These are phyloP conservation scores for Pythium scleroteichum DNA, from an alignment of 352 stramenopile species.

Conservation along the genomic window DNA sequence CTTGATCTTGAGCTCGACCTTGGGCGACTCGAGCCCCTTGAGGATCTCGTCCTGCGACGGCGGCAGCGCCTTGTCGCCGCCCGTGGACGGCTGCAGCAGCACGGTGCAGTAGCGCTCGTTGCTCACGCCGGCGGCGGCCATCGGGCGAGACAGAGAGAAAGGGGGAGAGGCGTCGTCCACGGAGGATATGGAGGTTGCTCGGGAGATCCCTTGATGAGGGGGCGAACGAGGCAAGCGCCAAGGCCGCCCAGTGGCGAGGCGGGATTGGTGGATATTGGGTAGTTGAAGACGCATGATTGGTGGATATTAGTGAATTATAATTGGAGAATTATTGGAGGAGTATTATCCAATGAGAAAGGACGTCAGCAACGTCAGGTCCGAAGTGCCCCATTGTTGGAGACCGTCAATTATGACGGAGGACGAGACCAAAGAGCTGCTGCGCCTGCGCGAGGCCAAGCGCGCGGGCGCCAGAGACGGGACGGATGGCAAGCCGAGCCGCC, in stretches of 20 bases:
- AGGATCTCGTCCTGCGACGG: slow-evolving; percentile 96
- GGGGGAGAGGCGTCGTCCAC: background rate
- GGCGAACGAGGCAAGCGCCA: background rate
- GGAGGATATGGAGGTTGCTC: background rate
- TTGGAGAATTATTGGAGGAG: background rate
- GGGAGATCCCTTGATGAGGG: background rate
- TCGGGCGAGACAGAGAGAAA: slow-evolving; percentile 11
- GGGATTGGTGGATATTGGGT: slow-evolving; percentile 1
- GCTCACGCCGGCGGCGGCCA: slow-evolving; percentile 53
- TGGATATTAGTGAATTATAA: slow-evolving; percentile 4
- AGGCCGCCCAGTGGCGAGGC: slow-evolving; percentile 6
- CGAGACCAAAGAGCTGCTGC: slow-evolving; percentile 66
- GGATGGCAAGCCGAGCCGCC: background rate
- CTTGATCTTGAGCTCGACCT: slow-evolving; percentile 95
- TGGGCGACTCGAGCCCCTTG: slow-evolving; percentile 95
- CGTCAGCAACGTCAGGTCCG: too few species aligned
- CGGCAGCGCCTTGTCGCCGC: slow-evolving; percentile 60
- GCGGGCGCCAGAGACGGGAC: slow-evolving; percentile 4
- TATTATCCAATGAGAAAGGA: too few species aligned
- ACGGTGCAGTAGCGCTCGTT: slow-evolving; percentile 89
- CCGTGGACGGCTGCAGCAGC: slow-evolving; percentile 60
- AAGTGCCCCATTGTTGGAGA: too few species aligned
- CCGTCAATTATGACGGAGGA: slow-evolving; percentile 29
- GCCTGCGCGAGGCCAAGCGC: slow-evolving; percentile 37
- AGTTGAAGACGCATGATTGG: slow-evolving; percentile 9